A percentile compares a stretch with the other conserved stretches of the same genome.
Evolutionary conservation across 148 eudicot genomes (phyloP).

Genomic region (Rhododendron ovatum): DNA sequence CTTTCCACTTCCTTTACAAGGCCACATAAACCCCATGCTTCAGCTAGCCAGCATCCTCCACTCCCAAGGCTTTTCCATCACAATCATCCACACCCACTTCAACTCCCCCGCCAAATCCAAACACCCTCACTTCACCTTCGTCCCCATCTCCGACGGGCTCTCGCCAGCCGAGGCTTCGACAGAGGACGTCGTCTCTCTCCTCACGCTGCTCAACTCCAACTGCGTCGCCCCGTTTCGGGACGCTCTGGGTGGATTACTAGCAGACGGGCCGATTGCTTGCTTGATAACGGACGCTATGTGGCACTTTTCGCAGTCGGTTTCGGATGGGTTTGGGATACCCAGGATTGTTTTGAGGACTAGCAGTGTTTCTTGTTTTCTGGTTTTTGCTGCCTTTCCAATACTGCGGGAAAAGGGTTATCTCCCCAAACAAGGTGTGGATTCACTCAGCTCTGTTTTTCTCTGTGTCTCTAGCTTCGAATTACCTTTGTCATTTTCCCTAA

Average conservation of each 20-base stretch:
- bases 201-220: constrained; percentile 25
- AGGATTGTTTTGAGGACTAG: constrained; percentile 57
- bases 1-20: constrained; percentile 23
- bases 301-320: constrained; percentile 30
- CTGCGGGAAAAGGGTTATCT: constrained; percentile 40
- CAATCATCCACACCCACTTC: constrained; percentile 16
- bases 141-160: constrained; percentile 40
- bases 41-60: constrained; percentile 26
- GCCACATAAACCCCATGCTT: constrained; percentile 29
- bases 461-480: background rate
- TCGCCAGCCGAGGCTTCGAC: constrained; percentile 18
- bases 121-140: constrained; percentile 23
- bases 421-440: constrained; percentile 37
- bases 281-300: constrained; percentile 51
- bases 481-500: background rate
- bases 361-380: constrained; percentile 28
- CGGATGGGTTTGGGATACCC: constrained; percentile 37
- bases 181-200: constrained; percentile 16
- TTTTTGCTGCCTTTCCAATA: constrained; percentile 24
- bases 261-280: constrained; percentile 29
- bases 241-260: constrained; percentile 18
- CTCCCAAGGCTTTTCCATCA: constrained; percentile 18
- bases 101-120: constrained; percentile 18
- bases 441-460: background rate
- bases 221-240: constrained; percentile 32